Conservation (phyloP, 2,329 filamentous ascomycete genomes). For the Aurifilum marmelostoma region DNA sequence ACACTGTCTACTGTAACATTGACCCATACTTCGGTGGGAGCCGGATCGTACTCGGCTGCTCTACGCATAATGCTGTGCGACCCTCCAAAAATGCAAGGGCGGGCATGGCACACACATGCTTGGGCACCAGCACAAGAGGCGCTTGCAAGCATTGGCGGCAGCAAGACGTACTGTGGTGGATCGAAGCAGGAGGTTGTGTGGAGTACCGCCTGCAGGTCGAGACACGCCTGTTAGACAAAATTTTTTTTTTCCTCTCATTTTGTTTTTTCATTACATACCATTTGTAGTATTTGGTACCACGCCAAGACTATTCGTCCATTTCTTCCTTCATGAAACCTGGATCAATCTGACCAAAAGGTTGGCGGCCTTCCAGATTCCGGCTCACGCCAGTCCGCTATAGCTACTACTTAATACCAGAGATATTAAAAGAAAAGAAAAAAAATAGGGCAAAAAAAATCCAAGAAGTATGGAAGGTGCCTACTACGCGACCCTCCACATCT, state of each 20-base stretch:
- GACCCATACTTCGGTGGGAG: neutral
- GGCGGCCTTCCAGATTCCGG: conserved; percentile 2
- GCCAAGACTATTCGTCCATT: neutral
- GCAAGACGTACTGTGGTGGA: neutral
- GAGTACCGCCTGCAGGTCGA: neutral
- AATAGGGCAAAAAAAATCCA: too few species aligned
- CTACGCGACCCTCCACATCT: conserved; percentile 3
- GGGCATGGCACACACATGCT: neutral
- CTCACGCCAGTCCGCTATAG: conserved; percentile 1
- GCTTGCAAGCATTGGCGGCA: neutral
- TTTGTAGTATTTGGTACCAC: neutral
- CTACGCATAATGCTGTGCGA: neutral
- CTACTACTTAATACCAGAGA: neutral
- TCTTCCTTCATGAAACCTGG: neutral
- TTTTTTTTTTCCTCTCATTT: neutral
- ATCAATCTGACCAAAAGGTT: neutral
- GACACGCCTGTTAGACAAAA: neutral
- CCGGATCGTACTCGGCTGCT: neutral
- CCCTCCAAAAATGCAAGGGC: neutral
- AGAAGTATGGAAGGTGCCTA: neutral
- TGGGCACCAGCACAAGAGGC: neutral
- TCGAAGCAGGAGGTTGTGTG: neutral
- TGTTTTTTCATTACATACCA: neutral
- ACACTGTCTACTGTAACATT: conserved; percentile 4
- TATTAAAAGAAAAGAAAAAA: neutral